These are phyloP conservation scores for Exophiala dermatitidis DNA, from an alignment of 2,329 filamentous ascomycete genomes.

Conservation along the genomic window DNA sequence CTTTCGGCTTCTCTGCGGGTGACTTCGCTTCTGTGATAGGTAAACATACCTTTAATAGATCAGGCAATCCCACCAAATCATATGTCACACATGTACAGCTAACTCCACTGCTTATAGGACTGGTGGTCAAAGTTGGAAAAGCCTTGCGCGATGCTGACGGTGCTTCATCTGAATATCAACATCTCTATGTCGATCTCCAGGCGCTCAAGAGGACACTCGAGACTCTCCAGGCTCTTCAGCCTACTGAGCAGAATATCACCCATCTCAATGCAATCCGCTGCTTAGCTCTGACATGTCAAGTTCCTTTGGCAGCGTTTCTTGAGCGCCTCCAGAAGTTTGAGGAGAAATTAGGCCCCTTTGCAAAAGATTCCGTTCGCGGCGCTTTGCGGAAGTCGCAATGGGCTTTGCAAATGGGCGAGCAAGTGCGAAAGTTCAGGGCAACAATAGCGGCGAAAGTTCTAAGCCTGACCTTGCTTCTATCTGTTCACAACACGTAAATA, in stretches of 20 bases:
- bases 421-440: background rate
- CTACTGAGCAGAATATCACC: conserved; percentile 24
- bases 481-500: background rate
- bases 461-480: background rate
- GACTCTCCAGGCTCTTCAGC: conserved; percentile 20
- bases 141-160: conserved; percentile 24
- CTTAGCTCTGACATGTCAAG: conserved; percentile 25
- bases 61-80: no score
- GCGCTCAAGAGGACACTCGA: conserved; percentile 22
- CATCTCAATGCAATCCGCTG: conserved; percentile 28
- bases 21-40: no score
- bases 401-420: background rate
- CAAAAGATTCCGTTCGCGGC: background rate
- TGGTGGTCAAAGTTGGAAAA: conserved; percentile 21
- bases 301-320: conserved; percentile 27
- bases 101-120: no score
- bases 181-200: conserved; percentile 25
- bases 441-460: background rate
- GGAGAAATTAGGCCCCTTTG: conserved; percentile 18
- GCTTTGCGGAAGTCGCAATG: background rate
- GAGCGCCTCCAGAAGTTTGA: conserved; percentile 25
- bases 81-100: no score
- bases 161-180: conserved; percentile 26
- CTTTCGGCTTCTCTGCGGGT: no score
- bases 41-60: no score